Percentiles rank a stretch among this genome's conserved stretches.
These are phyloP conservation scores for Colletotrichum sp. DNA, from an alignment of 2,329 filamentous ascomycete species.

Conservation along the genomic window DNA sequence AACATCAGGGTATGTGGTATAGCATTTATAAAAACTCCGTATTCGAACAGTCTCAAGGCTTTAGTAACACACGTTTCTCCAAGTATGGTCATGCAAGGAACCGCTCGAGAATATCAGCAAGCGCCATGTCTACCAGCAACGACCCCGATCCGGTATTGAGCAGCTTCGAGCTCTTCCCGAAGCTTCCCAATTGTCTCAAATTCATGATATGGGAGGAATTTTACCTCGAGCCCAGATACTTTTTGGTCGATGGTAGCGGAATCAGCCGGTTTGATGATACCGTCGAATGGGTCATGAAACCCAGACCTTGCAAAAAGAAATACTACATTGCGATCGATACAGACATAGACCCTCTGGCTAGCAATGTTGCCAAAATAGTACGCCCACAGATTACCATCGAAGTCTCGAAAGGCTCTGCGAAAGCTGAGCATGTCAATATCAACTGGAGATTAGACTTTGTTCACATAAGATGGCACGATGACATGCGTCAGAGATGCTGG, in stretches of 20 bases:
- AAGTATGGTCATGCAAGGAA: neutral
- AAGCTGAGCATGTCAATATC: neutral
- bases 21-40: accelerated
- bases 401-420: neutral
- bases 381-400: neutral
- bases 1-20: neutral
- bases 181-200: neutral
- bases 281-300: neutral
- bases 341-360: neutral
- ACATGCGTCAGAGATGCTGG: accelerated
- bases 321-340: neutral
- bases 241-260: neutral
- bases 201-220: neutral
- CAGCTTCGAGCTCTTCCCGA: neutral
- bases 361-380: accelerated
- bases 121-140: neutral
- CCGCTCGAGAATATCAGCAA: neutral
- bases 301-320: neutral
- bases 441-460: neutral
- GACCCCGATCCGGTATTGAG: neutral
- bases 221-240: neutral
- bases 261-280: accelerated
- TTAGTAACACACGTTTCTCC: neutral
- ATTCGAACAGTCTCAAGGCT: neutral
- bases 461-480: accelerated